A percentile compares a stretch with the other conserved stretches of the same genome.
These are phyloP conservation scores for Edaphochlamys debaryana DNA, from an alignment of 139 green algal species.

Conservation along the genomic window DNA sequence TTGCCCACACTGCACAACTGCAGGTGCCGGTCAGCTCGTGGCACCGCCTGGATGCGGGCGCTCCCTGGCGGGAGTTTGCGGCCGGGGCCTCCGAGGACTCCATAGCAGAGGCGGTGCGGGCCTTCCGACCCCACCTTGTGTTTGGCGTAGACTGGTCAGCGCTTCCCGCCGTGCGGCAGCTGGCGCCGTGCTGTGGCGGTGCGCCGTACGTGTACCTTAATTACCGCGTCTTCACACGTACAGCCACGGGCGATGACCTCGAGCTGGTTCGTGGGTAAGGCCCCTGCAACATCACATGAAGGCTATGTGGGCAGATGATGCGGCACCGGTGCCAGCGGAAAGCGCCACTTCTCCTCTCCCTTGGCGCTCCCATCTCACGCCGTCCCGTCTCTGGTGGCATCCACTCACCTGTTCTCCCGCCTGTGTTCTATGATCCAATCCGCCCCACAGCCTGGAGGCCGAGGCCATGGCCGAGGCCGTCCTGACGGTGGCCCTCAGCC, in stretches of 20 bases:
- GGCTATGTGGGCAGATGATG: too few species aligned
- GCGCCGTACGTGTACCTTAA: conserved; percentile 57
- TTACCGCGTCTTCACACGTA: conserved; percentile 64
- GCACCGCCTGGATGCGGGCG: conserved; percentile 62
- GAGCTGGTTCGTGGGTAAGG: conserved; percentile 44
- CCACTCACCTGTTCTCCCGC: too few species aligned
- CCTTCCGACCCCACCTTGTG: conserved; percentile 58
- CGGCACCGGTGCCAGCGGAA: too few species aligned
- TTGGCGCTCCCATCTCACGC: too few species aligned
- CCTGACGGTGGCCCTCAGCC: conserved; percentile 61
- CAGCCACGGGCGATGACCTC: conserved; percentile 34
- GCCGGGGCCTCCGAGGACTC: background rate
- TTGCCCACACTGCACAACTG: background rate
- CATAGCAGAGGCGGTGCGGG: conserved; percentile 33
- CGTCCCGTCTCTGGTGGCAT: too few species aligned
- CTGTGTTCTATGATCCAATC: too few species aligned
- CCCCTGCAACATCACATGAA: background rate
- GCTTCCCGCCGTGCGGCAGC: conserved; percentile 44
- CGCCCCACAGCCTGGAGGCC: conserved; percentile 42
- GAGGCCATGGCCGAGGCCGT: conserved; percentile 43
- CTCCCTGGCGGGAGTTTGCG: conserved; percentile 66
- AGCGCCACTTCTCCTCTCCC: too few species aligned
- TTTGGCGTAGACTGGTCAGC: conserved; percentile 77
- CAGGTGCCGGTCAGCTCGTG: conserved; percentile 70
- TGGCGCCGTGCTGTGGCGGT: conserved; percentile 61